Conservation (phyloP, 148 eudicot genomes). For the Nyssa sinensis region DNA sequence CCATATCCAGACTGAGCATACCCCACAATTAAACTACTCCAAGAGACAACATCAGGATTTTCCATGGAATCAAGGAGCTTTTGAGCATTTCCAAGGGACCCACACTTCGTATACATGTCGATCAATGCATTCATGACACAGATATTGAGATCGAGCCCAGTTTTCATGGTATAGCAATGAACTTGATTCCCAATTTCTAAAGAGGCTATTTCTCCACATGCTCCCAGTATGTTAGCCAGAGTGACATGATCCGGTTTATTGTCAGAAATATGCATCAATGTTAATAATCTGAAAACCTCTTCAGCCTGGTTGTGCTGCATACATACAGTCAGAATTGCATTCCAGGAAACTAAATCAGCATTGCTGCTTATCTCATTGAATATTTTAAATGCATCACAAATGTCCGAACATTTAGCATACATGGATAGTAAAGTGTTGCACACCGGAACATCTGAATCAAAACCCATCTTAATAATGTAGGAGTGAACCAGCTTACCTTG, state of each 20-base stretch:
- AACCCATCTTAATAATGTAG: slow-evolving; percentile 33
- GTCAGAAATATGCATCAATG: slow-evolving; percentile 27
- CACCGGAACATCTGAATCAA: slow-evolving; percentile 24
- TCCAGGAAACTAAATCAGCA: slow-evolving; percentile 46
- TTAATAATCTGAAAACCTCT: slow-evolving; percentile 32
- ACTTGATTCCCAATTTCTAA: slow-evolving; percentile 40
- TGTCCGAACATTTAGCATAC: slow-evolving; percentile 36
- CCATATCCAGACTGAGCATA: slow-evolving; percentile 44
- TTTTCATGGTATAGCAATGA: slow-evolving; percentile 25
- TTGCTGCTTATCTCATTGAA: slow-evolving; percentile 26
- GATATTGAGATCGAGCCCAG: slow-evolving; percentile 22
- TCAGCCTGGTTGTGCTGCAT: slow-evolving; percentile 25
- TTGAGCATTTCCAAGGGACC: slow-evolving; percentile 28
- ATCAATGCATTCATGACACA: slow-evolving; percentile 34
- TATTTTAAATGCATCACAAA: slow-evolving; percentile 26
- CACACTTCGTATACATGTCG: slow-evolving; percentile 45
- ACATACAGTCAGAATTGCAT: slow-evolving; percentile 33
- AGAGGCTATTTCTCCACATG: slow-evolving; percentile 40
- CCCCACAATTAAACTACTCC: slow-evolving; percentile 47
- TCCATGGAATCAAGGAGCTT: slow-evolving; percentile 35
- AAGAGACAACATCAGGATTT: slow-evolving; percentile 36
- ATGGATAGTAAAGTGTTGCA: slow-evolving; percentile 38
- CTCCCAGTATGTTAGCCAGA: slow-evolving; percentile 24
- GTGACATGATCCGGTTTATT: slow-evolving; percentile 32
- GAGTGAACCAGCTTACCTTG: slow-evolving; percentile 40